A percentile compares a stretch with the other conserved stretches of the same genome.
phyloP scores from a whole-genome alignment of 306 rosid genomes.

The Acacia confusa region DNA sequence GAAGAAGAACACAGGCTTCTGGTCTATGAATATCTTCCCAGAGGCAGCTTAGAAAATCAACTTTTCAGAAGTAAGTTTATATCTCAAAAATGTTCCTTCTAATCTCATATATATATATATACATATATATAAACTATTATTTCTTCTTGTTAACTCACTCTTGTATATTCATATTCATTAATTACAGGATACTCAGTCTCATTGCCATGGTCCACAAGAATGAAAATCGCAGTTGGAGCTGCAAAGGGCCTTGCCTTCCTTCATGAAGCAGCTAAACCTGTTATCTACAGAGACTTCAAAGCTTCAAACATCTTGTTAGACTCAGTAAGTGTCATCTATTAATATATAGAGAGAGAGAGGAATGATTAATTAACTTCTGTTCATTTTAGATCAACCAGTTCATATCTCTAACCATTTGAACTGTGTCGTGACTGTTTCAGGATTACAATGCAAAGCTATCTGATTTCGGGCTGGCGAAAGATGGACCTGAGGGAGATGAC shows the following conservation, averaged over 20 bases:
- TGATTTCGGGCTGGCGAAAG: conserved; percentile 96
- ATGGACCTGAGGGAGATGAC: conserved; percentile 95
- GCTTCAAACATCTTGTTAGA: conserved; percentile 89
- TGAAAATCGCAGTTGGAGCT: conserved; percentile 95
- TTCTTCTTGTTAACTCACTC: not conserved
- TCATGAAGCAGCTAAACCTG: conserved; percentile 86
- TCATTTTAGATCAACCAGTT: not conserved
- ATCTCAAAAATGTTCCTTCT: not conserved
- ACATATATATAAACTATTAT: no score
- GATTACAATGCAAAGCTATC: conserved; percentile 84
- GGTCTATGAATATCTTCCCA: conserved; percentile 83
- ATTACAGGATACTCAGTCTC: conserved; percentile 68
- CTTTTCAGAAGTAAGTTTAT: conserved; percentile 74
- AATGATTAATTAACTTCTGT: not conserved
- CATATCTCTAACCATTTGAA: not conserved
- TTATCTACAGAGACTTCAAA: conserved; percentile 89
- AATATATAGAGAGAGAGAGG: no score
- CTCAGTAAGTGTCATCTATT: conserved; percentile 51
- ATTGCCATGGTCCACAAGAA: conserved; percentile 89
- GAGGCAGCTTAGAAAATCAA: conserved; percentile 97
- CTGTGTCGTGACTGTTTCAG: conserved; percentile 37
- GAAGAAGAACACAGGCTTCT: conserved; percentile 90
- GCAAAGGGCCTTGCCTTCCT: conserved; percentile 88
- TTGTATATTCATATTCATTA: not conserved
- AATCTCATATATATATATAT: no score